Percentiles rank a stretch among this genome's conserved stretches.
These are phyloP conservation scores for Mucor mucedo DNA, from an alignment of 371 early-diverging fungal species.

Conservation along the genomic window DNA sequence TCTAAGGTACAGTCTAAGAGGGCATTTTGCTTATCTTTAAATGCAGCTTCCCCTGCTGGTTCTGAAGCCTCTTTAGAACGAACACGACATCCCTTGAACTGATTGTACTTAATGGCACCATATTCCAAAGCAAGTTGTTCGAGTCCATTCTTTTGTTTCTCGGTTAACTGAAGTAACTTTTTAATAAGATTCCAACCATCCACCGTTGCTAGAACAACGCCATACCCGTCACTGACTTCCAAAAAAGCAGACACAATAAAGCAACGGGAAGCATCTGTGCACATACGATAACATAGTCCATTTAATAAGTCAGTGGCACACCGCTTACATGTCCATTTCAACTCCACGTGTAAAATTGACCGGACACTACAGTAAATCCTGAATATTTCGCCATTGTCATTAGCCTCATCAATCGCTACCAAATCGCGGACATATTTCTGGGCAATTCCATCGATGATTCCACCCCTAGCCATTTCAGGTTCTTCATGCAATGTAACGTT, in stretches of 20 bases:
- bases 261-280: conserved; percentile 18
- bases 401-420: too few relatives aligned
- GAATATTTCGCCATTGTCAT: background rate
- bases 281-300: conserved; percentile 30
- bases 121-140: conserved; percentile 19
- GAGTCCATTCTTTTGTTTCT: conserved; percentile 15
- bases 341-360: background rate
- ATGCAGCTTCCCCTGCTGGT: background rate
- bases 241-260: conserved; percentile 31
- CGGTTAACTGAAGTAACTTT: conserved; percentile 21
- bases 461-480: background rate
- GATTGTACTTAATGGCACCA: conserved; percentile 22
- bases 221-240: conserved; percentile 31
- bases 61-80: background rate
- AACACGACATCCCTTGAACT: background rate
- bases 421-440: too few relatives aligned
- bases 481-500: background rate
- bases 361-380: background rate
- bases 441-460: background rate
- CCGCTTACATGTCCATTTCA: conserved; percentile 32
- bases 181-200: conserved; percentile 40
- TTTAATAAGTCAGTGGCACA: conserved; percentile 29
- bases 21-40: background rate
- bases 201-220: conserved; percentile 22
- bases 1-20: conserved; percentile 1